These are phyloP conservation scores for Bertia moriformis DNA, from an alignment of 2,329 filamentous ascomycete species.

Conservation along the genomic window DNA sequence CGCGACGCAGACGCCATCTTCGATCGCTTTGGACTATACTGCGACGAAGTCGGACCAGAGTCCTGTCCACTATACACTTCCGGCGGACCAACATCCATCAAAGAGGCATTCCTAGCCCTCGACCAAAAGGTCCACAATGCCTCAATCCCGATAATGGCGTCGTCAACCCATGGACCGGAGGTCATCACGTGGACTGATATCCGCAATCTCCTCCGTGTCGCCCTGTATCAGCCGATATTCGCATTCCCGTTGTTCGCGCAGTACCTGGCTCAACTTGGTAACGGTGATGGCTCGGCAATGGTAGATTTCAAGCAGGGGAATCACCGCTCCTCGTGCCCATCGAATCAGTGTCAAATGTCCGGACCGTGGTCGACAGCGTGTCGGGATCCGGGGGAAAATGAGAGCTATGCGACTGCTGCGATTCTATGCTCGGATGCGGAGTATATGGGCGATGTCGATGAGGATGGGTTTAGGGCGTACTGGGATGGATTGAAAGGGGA, in stretches of 20 bases:
- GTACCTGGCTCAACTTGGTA: slow-evolving; percentile 6
- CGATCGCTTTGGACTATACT: slow-evolving; percentile 15
- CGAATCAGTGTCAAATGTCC: slow-evolving; percentile 4
- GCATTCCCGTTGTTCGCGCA: neutral
- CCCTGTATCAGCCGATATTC: slow-evolving; percentile 14
- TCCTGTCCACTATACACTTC: slow-evolving; percentile 14
- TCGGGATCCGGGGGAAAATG: neutral
- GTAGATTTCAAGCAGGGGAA: slow-evolving; percentile 14
- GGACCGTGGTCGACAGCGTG: neutral
- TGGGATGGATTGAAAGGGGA: slow-evolving; percentile 5
- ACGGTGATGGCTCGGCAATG: slow-evolving; percentile 11
- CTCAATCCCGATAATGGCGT: slow-evolving; percentile 14
- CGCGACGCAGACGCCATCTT: slow-evolving; percentile 18
- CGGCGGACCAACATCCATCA: slow-evolving; percentile 13
- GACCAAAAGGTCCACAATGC: slow-evolving; percentile 8
- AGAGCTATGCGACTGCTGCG: neutral
- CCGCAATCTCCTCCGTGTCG: slow-evolving; percentile 12
- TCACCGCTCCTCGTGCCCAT: slow-evolving; percentile 11
- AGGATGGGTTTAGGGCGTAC: neutral
- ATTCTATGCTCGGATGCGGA: neutral
- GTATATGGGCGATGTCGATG: neutral
- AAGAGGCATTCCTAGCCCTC: slow-evolving; percentile 3
- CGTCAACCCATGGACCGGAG: slow-evolving; percentile 13
- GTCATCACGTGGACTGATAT: slow-evolving; percentile 18
- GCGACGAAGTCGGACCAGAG: slow-evolving; percentile 10